phyloP scores from a whole-genome alignment of 805 yeast species.

The Lipomyces spencermartinsiae region DNA sequence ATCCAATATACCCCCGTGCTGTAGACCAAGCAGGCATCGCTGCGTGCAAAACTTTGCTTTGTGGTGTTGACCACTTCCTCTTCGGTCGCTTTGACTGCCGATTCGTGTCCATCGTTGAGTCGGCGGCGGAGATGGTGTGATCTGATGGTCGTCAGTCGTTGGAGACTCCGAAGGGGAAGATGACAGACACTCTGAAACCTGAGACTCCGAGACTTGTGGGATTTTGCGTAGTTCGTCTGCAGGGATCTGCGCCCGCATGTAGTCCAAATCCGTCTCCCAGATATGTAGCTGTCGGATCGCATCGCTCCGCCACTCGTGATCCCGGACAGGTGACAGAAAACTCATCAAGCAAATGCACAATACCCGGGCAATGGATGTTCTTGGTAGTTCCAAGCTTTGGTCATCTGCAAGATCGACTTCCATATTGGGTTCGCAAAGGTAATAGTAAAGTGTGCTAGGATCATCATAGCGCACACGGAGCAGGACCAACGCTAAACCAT shows the following conservation, averaged over 20 bases:
- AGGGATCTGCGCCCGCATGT: not conserved
- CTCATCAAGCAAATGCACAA: slow-evolving; percentile 11
- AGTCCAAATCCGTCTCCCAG: not conserved
- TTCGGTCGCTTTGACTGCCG: slow-evolving; percentile 1
- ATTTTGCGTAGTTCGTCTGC: not conserved
- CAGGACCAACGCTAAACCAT: not conserved
- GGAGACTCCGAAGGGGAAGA: not conserved
- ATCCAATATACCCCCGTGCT: not conserved
- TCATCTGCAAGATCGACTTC: slow-evolving; percentile 5
- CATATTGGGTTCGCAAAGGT: slow-evolving; percentile 2
- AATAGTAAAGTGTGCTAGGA: slow-evolving; percentile 8
- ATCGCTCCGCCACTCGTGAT: not conserved
- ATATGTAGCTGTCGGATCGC: not conserved
- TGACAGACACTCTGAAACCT: not conserved
- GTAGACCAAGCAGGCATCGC: slow-evolving; percentile 7
- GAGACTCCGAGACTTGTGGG: not conserved
- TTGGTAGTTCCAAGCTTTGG: not conserved
- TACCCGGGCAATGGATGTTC: not conserved
- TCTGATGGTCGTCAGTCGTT: too few relatives aligned
- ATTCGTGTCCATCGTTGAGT: not conserved
- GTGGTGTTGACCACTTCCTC: not conserved
- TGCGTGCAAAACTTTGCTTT: slow-evolving; percentile 8
- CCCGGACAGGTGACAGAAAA: not conserved
- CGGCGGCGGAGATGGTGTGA: not conserved
- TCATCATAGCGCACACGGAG: not conserved